Evolutionary conservation across 192 early-diverging fungal genomes (phyloP), one percentile per base, ranked within the genome.

Genomic region (Coemansia sp.): DNA sequence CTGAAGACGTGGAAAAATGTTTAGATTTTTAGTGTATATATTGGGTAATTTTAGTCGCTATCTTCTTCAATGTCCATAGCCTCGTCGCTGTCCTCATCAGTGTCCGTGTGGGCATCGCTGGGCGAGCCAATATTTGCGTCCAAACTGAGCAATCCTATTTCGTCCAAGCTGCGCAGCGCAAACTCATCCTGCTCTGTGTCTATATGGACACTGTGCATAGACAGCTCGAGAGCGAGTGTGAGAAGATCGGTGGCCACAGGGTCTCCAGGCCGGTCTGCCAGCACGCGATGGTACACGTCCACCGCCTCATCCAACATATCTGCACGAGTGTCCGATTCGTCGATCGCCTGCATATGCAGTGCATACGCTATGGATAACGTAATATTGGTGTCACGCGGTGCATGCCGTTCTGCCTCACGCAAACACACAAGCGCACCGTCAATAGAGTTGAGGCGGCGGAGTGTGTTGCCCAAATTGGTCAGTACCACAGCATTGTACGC

Each of bases 61-160:
- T 73, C 76, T 15, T 80, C 78, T 25, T 75, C 73, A 57, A 82
- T 82, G 15, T 82, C 79, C 79, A 82, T 82, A n/a, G 59, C 73
- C 22, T 82, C 72, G 19, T 75, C 79, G 56, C 79, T 82, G 15
- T 73, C 65, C 24, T 75, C 79, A 14, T 49, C 67, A 0, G 21
- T 41, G 0, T 2, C 8, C 50, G 29, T 5, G 14, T 6, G 11
- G 32, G 14, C 29, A 48, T 12, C 48, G 53, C 54, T 56, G 63
- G 17, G 63, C 6, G 32, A 35, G 32, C 32, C 32, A 35, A 35
- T 35, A 35, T 6, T 35, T 35, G 7, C 32, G 29, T 57, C 38
- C 4, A 49, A 21, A 14, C n/a, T 62, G 23, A 61, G 45, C 17
- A 64, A 39, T 3, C 62, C 65, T 21, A 63, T 60, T 35, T 67